Conservation (phyloP, 2,329 filamentous ascomycete species). For the Cladosporium sp. region DNA sequence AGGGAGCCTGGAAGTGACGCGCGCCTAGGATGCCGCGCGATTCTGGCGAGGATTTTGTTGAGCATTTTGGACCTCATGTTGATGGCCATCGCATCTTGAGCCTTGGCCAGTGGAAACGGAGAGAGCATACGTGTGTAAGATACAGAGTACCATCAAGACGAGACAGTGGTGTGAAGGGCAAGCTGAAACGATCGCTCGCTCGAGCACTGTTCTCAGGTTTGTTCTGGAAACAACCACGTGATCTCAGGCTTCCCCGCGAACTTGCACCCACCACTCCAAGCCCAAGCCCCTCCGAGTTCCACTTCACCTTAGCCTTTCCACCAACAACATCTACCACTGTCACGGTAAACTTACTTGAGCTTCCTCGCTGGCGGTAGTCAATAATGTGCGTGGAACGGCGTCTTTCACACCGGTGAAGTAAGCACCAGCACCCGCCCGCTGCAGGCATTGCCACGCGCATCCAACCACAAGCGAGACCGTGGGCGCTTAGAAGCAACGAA, state of each 20-base stretch:
- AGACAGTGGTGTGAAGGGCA: not conserved
- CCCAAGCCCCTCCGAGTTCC: not conserved
- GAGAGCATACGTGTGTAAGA: not conserved
- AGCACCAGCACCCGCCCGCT: not conserved
- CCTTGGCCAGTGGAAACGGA: not conserved
- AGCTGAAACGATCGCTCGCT: not conserved
- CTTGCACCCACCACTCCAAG: not conserved
- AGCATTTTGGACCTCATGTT: not conserved
- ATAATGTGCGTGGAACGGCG: not conserved
- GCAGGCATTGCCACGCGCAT: not conserved
- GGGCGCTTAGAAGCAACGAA: conserved; percentile 7
- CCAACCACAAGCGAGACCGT: not conserved
- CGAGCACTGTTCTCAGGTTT: too few relatives aligned
- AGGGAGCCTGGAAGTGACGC: conserved; percentile 6
- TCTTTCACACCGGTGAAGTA: conserved; percentile 3
- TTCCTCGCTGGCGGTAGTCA: not conserved
- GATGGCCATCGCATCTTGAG: not conserved
- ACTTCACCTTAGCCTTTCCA: not conserved
- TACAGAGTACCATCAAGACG: not conserved
- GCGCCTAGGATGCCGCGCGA: not conserved
- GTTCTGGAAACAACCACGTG: not conserved
- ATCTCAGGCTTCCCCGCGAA: not conserved
- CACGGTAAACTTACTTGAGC: not conserved
- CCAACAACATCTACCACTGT: not conserved
- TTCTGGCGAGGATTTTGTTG: not conserved